A percentile compares a stretch with the other conserved stretches of the same genome.
phyloP scores from a whole-genome alignment of 192 early-diverging fungal genomes.

The Coemansia sp. region DNA sequence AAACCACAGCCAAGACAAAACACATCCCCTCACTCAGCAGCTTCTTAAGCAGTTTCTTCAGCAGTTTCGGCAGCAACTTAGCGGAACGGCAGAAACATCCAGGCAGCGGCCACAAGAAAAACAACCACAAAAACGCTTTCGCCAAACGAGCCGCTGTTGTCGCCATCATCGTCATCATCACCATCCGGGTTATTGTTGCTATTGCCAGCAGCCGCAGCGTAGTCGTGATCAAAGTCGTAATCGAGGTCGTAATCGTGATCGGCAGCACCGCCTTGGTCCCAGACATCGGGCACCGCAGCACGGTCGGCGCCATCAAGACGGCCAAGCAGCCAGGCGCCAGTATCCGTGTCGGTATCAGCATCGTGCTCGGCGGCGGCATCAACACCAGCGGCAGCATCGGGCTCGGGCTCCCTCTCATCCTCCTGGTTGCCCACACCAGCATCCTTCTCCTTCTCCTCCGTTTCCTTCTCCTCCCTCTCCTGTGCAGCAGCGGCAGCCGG shows the following conservation, averaged over 20 bases:
- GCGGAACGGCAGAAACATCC: conserved; percentile 43
- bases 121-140: conserved; percentile 31
- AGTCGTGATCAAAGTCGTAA: too few species aligned
- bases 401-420: background rate
- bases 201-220: too few species aligned
- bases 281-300: conserved; percentile 31
- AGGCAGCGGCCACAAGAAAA: conserved; percentile 36
- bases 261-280: conserved; percentile 10
- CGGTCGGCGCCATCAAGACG: conserved; percentile 7
- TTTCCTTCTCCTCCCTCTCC: background rate
- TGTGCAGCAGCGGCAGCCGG: conserved; percentile 19
- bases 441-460: conserved; percentile 9
- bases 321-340: background rate
- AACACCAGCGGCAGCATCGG: conserved; percentile 14
- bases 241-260: background rate
- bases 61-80: background rate
- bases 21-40: too few species aligned
- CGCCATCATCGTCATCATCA: conserved; percentile 6
- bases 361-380: too few species aligned
- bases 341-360: too few species aligned
- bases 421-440: background rate
- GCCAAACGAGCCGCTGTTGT: conserved; percentile 21
- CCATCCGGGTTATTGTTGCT: conserved; percentile 7
- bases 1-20: too few species aligned
- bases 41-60: too few species aligned